Base-by-base conservation (phyloP, 352 stramenopile species). In the Globisporangium takayamanum region DNA sequence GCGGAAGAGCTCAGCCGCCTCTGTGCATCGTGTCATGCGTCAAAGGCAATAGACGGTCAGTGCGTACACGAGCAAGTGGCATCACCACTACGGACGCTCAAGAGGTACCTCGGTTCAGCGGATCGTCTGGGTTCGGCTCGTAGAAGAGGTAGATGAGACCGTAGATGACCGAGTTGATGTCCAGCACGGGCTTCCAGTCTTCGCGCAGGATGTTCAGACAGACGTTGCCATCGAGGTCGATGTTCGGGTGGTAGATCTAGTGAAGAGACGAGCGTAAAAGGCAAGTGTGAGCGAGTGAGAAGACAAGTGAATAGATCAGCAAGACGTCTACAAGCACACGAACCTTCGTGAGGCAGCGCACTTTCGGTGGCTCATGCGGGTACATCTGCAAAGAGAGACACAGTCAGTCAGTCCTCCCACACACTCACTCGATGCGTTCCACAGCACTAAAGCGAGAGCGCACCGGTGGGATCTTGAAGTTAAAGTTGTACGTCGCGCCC, bases 121-220 rank as follows among this genome's bases (percentile, higher is more conserved):
- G 97, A 70, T 99, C 97, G 71, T 99, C 96, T 28, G 96, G 95
- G 80, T 99, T 99, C 41, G 97, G 97, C 70, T 99, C 97, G 75
- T 99, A 99, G 78, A 99, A 99, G 47, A 99, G 78, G 72, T 99
- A 99, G 79, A 99, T 99, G 48, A 99, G 75, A 50, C 97, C 95
- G 76, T 99, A 99, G 73, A 99, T 99, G 67, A 99, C 96, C 22
- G 95, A 94, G 77, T 99, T 99, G 72, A 99, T 99, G 78, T 99
- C 97, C 62, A 99, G 76, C 50, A 99, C 96, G 20, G 81, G 96
- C 70, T 99, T 98, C 97, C 97, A 99, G 87, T 99, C 97, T 67
- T 99, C 96, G 47, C 96, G 85, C 53, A 99, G 74, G 64, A 98
- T 98, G 74, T 98, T 98, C 37, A 99, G 75, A 76, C 97, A 99